Evolutionary conservation across 2,329 filamentous ascomycete species (phyloP).

Genomic region (Xylaria sp.): DNA sequence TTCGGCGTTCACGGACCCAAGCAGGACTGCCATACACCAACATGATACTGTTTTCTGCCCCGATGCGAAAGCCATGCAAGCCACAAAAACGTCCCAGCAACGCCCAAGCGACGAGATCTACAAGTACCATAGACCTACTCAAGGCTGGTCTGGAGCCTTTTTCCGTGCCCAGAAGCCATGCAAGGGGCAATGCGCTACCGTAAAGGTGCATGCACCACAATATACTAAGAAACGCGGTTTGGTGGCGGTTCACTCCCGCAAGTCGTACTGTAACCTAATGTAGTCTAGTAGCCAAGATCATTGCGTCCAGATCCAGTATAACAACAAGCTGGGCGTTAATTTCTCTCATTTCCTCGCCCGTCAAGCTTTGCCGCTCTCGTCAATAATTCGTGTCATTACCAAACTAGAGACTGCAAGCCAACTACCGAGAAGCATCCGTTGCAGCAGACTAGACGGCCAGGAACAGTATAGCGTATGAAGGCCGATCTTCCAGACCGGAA

Average conservation of each 20-base stretch:
- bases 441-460: neutral
- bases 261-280: neutral
- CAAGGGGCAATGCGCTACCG: constrained; percentile 12
- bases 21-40: neutral
- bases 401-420: constrained; percentile 12
- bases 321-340: neutral
- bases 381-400: neutral
- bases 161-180: constrained; percentile 9
- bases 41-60: neutral
- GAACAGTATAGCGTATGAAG: constrained; percentile 7
- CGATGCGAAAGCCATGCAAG: constrained; percentile 2
- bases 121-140: neutral
- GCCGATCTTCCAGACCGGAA: neutral
- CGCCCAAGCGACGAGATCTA: constrained; percentile 2
- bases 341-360: neutral
- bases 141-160: neutral
- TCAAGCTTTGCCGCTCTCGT: constrained; percentile 3
- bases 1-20: constrained; percentile 5
- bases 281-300: constrained; percentile 1
- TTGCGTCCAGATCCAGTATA: constrained; percentile 1
- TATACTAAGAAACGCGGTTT: constrained; percentile 7
- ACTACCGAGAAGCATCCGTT: constrained; percentile 14
- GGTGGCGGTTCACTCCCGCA: constrained; percentile 8
- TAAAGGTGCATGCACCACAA: neutral
- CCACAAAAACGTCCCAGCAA: constrained; percentile 3